Evolutionary conservation across 2,329 filamentous ascomycete species (phyloP).

Genomic region (Sordariomycetes sp.): DNA sequence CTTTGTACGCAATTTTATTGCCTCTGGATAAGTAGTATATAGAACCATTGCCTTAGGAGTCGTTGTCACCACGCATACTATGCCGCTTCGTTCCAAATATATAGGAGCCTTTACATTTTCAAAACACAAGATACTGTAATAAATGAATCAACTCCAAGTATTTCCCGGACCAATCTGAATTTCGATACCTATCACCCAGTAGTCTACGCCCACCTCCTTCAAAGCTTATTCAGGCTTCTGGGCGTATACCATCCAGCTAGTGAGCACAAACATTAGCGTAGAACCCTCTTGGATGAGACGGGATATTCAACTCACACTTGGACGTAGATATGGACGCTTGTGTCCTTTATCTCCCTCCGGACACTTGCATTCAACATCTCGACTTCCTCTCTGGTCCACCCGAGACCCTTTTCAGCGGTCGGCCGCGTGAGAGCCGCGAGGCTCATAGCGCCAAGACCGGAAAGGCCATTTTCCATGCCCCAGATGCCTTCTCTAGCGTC

Average conservation of each 20-base stretch:
- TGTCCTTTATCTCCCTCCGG: conserved; percentile 14
- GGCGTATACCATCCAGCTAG: neutral
- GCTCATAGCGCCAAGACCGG: conserved; percentile 15
- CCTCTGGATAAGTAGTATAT: too few relatives aligned
- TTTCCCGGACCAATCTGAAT: too few relatives aligned
- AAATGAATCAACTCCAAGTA: too few relatives aligned
- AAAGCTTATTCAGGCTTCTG: neutral
- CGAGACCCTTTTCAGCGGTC: conserved; percentile 7
- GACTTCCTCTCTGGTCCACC: conserved; percentile 16
- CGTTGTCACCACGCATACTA: too few relatives aligned
- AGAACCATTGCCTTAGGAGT: too few relatives aligned
- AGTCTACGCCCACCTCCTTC: too few relatives aligned
- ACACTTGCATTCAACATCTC: conserved; percentile 14
- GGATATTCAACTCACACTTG: conserved; percentile 13
- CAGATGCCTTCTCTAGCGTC: conserved; percentile 14
- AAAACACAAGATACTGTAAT: too few relatives aligned
- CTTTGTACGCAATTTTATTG: too few relatives aligned
- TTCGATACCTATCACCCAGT: too few relatives aligned
- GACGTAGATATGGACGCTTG: conserved; percentile 16
- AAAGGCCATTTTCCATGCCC: conserved; percentile 8
- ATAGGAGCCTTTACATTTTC: too few relatives aligned
- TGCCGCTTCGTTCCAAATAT: too few relatives aligned
- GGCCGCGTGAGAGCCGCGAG: conserved; percentile 18
- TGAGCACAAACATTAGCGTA: neutral
- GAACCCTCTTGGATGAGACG: neutral